Base-by-base conservation (phyloP, 352 stramenopile species). In the Aphanomyces stellatus region DNA sequence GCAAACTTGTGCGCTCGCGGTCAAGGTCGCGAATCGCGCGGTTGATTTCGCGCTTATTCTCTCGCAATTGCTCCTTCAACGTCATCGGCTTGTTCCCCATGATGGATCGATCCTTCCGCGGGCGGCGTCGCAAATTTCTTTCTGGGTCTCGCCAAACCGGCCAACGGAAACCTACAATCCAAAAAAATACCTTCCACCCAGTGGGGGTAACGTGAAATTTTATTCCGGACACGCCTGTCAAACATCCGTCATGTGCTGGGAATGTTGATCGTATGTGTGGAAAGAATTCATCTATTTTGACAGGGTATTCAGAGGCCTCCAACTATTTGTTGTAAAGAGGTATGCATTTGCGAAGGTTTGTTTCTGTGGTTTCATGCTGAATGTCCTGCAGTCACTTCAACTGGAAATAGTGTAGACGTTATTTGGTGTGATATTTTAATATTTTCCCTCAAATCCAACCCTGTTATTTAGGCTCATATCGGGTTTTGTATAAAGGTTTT, bases 11-110 rank as follows among this genome's bases (percentile, higher is more conserved):
- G 66, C 87, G 87, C 85, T 99, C 96, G 62, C 96, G 88, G 73
- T 99, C 96, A 35, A 99, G 82, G 82, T 98, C 93, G 53, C 96
- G 88, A 48, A 99, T 88, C 27, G 95, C 96, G 59, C 94, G 84
- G 51, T 96, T 98, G 72, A 99, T 98, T 79, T 97, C 93, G 69
- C 95, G 92, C 79, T 99, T 99, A 77, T 99, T 99, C 80, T 98
- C 94, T 49, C 96, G 93, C 46, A 99, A 74, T 69, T 93, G 87
- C 77, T 96, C 87, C 76, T 92, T 90, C 37, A 90, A 62, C 67
- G 86, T 92, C 78, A 89, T 90, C 74, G 90, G 90, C 51, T 75
- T 87, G 72, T 92, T 92, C 48, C 83, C 83, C 83, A 92, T 92
- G 68, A 43, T 65, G 33, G 1, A 35, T 51, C 42, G 42, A n/a